These are phyloP conservation scores for Phoma sp. DNA, from an alignment of 2,329 filamentous ascomycete species.

Conservation along the genomic window DNA sequence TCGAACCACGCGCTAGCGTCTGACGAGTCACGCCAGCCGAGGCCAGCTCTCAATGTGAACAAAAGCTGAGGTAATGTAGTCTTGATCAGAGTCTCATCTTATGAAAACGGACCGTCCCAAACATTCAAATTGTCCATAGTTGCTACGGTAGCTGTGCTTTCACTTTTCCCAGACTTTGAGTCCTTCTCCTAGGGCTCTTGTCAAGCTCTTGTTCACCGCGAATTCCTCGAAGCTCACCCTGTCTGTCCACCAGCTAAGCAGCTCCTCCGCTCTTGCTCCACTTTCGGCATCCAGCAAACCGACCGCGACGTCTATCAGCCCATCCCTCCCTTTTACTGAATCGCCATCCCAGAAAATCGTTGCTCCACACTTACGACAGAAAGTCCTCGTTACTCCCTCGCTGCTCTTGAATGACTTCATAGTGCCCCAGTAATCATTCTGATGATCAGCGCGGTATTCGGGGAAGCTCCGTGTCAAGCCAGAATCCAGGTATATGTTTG, in stretches of 20 bases:
- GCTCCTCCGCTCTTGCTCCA: slow-evolving; percentile 54
- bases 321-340: slow-evolving; percentile 45
- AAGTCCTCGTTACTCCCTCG: slow-evolving; percentile 54
- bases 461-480: slow-evolving; percentile 21
- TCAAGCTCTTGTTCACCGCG: slow-evolving; percentile 48
- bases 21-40: not conserved
- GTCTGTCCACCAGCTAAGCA: slow-evolving; percentile 50
- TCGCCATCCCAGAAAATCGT: slow-evolving; percentile 51
- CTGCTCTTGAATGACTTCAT: slow-evolving; percentile 53
- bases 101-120: too few relatives aligned
- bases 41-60: not conserved
- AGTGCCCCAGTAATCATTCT: slow-evolving; percentile 43
- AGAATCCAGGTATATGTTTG: slow-evolving; percentile 47
- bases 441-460: slow-evolving; percentile 5
- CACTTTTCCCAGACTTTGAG: slow-evolving; percentile 22
- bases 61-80: too few relatives aligned
- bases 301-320: slow-evolving; percentile 53
- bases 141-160: too few relatives aligned
- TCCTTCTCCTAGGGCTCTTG: slow-evolving; percentile 41
- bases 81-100: too few relatives aligned
- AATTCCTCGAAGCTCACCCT: slow-evolving; percentile 43
- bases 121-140: too few relatives aligned
- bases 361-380: slow-evolving; percentile 56
- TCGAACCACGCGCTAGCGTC: not conserved
- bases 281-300: slow-evolving; percentile 52